Conservation (phyloP, 2,329 filamentous ascomycete genomes). For the Parastagonospora avenae region DNA sequence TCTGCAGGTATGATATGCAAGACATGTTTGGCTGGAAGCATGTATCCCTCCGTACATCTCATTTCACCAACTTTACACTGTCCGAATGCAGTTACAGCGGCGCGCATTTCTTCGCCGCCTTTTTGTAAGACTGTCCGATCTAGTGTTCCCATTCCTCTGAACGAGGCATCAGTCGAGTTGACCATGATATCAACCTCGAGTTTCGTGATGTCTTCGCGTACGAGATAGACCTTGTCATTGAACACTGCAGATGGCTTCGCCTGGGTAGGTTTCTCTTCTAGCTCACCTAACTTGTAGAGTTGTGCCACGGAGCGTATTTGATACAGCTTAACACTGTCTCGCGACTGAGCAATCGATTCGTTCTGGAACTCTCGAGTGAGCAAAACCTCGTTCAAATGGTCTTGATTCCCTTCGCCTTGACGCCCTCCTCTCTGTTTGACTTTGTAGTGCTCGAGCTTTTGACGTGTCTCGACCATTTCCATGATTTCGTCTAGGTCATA, state of each 20-base stretch:
- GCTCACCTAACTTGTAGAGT: slow-evolving; percentile 32
- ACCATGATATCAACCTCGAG: slow-evolving; percentile 41
- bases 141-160: slow-evolving; percentile 36
- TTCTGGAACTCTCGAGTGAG: slow-evolving; percentile 30
- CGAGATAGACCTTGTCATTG: slow-evolving; percentile 36
- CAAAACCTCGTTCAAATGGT: slow-evolving; percentile 32
- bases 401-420: slow-evolving; percentile 17
- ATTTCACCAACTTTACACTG: slow-evolving; percentile 35
- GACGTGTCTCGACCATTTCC: slow-evolving; percentile 15
- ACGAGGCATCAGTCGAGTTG: slow-evolving; percentile 35
- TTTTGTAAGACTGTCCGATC: slow-evolving; percentile 38
- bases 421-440: slow-evolving; percentile 17
- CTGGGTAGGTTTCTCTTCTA: slow-evolving; percentile 30
- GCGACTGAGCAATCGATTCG: slow-evolving; percentile 10
- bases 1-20: slow-evolving; percentile 37
- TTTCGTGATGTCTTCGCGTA: slow-evolving; percentile 41
- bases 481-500: not conserved
- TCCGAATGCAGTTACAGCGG: slow-evolving; percentile 29
- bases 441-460: slow-evolving; percentile 24
- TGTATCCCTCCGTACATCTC: slow-evolving; percentile 30
- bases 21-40: slow-evolving; percentile 36
- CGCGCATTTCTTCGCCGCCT: slow-evolving; percentile 30
- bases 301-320: slow-evolving; percentile 33
- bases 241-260: slow-evolving; percentile 25
- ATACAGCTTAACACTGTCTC: slow-evolving; percentile 25